phyloP scores from a whole-genome alignment of 169 alveolate genomes.

The Plasmodium malariae region DNA sequence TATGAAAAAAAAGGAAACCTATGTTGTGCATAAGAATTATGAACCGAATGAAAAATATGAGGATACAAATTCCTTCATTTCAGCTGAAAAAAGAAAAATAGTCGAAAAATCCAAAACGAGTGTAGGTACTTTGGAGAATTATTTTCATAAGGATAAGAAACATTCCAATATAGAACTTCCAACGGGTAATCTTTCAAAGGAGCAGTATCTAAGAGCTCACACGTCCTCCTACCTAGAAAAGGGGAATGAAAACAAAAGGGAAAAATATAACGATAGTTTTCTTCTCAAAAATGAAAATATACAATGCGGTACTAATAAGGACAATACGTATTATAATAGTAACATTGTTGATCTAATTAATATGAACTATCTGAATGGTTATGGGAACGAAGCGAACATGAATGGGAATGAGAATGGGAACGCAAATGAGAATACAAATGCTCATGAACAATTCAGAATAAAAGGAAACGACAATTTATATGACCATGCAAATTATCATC shows the following conservation, averaged over 20 bases:
- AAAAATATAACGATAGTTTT: too few relatives aligned
- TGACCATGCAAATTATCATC: not conserved
- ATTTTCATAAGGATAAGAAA: not conserved
- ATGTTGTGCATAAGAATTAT: not conserved
- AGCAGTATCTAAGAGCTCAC: not conserved
- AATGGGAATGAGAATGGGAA: too few relatives aligned
- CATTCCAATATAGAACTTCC: not conserved
- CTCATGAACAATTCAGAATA: not conserved
- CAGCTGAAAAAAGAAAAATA: not conserved
- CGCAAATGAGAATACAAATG: too few relatives aligned
- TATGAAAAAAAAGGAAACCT: not conserved
- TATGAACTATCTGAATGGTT: too few relatives aligned
- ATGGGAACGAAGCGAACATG: too few relatives aligned
- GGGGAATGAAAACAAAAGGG: not conserved
- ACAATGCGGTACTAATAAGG: too few relatives aligned
- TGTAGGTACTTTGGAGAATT: too few relatives aligned
- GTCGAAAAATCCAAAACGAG: not conserved
- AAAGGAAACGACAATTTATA: not conserved
- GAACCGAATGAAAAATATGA: not conserved
- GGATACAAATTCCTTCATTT: not conserved
- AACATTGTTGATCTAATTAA: not conserved
- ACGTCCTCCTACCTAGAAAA: not conserved
- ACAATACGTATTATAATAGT: not conserved
- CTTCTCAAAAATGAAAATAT: too few relatives aligned
- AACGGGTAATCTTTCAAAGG: not conserved